Evolutionary conservation across 805 yeast genomes (phyloP), one percentile per base, ranked within the genome.

Genomic region (Candida awuae): DNA sequence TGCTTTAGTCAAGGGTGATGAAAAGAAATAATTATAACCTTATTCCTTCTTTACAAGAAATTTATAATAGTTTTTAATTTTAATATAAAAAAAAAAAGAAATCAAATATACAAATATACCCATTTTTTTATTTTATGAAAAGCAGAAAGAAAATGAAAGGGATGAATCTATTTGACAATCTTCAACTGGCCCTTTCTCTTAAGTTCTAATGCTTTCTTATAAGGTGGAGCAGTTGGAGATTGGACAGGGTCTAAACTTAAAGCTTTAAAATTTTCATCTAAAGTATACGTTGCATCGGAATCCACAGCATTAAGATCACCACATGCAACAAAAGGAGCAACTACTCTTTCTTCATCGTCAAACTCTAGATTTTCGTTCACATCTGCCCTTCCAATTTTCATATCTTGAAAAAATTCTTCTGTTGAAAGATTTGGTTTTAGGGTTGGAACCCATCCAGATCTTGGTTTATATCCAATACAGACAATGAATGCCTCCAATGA

Each of bases 211-310:
- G 97, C 98, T 42, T 76, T 75, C 62, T 90, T 90, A 61, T 92
- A 92, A 1, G 98, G 97, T 1, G 98, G 98, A 23, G 95, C 92
- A 1, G 96, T 88, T 8, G 98, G 98, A 58, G 77, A 68, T 54
- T 92, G 97, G 9, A 92, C 94, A 0, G 98, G 98, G 49, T 86
- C 94, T 44, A 92, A 62, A 42, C 86, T 79, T 13, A 60, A 48
- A 22, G 55, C 48, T 6, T 62, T 58, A 15, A 56, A 59, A 16
- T 57, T 58, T 28, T 55, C 59, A 22, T 75, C 77, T 28, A 79
- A 61, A 6, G 76, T 62, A 56, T 92, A 92, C 0, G 97, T 90
- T 1, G 98, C 98, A 62, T 92, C 98, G 0, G 96, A 84, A 58
- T 92, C 98, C 37, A 80, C 83, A 49, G 83, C 83, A 15, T 50